Evolutionary conservation across 352 stramenopile genomes (phyloP), one percentile per base, ranked within the genome.

Genomic region (Phytopythium montanum): DNA sequence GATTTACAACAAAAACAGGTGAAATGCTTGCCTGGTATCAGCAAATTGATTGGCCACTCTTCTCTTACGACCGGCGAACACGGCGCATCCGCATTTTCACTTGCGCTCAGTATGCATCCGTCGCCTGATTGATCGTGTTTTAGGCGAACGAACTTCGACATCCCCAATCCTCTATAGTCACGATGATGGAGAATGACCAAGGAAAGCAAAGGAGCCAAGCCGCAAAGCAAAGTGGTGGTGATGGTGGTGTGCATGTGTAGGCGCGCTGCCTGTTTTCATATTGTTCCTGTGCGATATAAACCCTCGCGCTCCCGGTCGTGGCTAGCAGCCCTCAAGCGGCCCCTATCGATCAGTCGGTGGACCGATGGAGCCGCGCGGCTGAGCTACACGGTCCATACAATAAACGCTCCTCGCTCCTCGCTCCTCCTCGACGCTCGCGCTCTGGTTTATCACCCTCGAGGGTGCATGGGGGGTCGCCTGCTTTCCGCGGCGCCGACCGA

Each of bases 401-500:
- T 21, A 49, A 29, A n/a, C n/a, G n/a, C n/a, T n/a, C n/a, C n/a
- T n/a, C 44, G 44, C 44, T 51, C 29, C 50, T 33, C 16, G 45
- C 45, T 10, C 44, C n/a, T 49, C 12, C 23, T 46, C 34, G n/a
- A 58, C 52, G 33, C 34, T 58, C 33, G 25, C 52, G 10, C 33
- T 46, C 52, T 44, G 6, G 31, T 31, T n/a, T 58, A 58, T 58
- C 52, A 58, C 52, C 52, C 52, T 58, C 52, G 52, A 58, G 52
- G 52, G 52, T 58, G 52, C 52, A 58, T 58, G 52, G 48, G 25
- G 25, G 31, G 29, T 21, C 23, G 29, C 49, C 28, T 39, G n/a
- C 21, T 29, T 16, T 34, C 18, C 49, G 28, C 28, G 25, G 46
- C 26, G 26, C 9, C 25, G 31, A 2, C 39, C 25, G 46, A 31